Percentiles rank a stretch among this genome's conserved stretches.
Conservation (phyloP, 163 green algal genomes). For the Coccomyxa subellipsoidea region DNA sequence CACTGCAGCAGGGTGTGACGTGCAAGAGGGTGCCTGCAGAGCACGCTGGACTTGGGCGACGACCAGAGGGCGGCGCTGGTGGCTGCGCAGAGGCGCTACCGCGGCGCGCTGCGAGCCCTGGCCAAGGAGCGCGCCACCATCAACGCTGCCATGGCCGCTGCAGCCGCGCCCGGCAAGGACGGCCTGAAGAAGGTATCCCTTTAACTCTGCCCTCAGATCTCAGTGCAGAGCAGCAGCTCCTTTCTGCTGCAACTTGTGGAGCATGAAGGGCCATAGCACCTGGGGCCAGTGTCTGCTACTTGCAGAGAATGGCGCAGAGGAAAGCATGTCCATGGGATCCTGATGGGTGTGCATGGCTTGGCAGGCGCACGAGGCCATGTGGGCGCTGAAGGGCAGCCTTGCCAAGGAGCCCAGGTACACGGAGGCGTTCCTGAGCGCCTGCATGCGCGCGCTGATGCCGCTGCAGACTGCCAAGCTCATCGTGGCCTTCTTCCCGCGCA, state of each 20-base stretch:
- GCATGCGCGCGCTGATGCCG: background rate
- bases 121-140: background rate
- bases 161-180: background rate
- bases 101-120: background rate
- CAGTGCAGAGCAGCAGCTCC: no score
- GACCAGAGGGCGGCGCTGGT: background rate
- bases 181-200: slow-evolving; percentile 2
- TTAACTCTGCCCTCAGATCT: no score
- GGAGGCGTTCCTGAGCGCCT: background rate
- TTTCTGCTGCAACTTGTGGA: no score
- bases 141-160: background rate
- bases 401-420: background rate
- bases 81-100: background rate
- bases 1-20: no score
- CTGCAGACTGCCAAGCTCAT: slow-evolving; percentile 3
- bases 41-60: background rate
- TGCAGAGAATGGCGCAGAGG: no score
- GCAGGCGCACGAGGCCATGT: background rate
- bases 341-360: background rate
- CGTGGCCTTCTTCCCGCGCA: background rate
- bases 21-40: no score
- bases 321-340: background rate
- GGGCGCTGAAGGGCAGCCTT: slow-evolving; percentile 1
- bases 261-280: no score
- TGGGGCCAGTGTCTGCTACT: no score